phyloP scores from a whole-genome alignment of 2,329 filamentous ascomycete genomes.

The Triangularia verruculosa region DNA sequence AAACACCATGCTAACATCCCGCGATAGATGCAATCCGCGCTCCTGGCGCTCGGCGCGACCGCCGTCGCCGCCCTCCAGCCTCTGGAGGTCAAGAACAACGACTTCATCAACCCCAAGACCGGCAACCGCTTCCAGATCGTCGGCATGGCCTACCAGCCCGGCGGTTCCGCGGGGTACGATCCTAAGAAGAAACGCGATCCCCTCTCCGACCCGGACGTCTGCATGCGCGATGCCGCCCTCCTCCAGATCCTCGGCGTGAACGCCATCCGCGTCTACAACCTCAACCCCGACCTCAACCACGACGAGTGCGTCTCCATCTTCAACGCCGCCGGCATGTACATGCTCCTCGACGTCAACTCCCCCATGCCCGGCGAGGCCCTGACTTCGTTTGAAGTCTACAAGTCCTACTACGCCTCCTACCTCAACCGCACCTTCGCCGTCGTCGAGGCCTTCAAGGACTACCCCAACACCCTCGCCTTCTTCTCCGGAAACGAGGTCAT shows the following conservation, averaged over 20 bases:
- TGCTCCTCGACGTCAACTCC: slow-evolving; percentile 67
- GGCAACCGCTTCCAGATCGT: slow-evolving; percentile 63
- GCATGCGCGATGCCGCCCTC: slow-evolving; percentile 62
- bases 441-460: slow-evolving; percentile 64
- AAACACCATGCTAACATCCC: slow-evolving; percentile 8
- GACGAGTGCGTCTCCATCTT: slow-evolving; percentile 66
- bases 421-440: slow-evolving; percentile 65
- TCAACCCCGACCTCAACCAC: slow-evolving; percentile 64
- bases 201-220: slow-evolving; percentile 55
- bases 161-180: slow-evolving; percentile 61
- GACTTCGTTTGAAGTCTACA: slow-evolving; percentile 53
- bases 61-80: slow-evolving; percentile 55
- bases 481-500: slow-evolving; percentile 80
- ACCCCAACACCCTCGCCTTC: slow-evolving; percentile 67
- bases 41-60: slow-evolving; percentile 53
- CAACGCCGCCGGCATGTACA: slow-evolving; percentile 66
- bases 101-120: slow-evolving; percentile 58
- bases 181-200: slow-evolving; percentile 54
- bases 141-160: slow-evolving; percentile 67
- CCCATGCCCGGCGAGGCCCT: slow-evolving; percentile 58
- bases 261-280: slow-evolving; percentile 67
- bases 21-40: slow-evolving; percentile 40
- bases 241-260: slow-evolving; percentile 65
- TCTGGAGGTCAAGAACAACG: slow-evolving; percentile 53
- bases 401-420: slow-evolving; percentile 58